Evolutionary conservation across 306 rosid species (phyloP), one percentile per base, ranked within the genome.

Genomic region (Pyrus communis): DNA sequence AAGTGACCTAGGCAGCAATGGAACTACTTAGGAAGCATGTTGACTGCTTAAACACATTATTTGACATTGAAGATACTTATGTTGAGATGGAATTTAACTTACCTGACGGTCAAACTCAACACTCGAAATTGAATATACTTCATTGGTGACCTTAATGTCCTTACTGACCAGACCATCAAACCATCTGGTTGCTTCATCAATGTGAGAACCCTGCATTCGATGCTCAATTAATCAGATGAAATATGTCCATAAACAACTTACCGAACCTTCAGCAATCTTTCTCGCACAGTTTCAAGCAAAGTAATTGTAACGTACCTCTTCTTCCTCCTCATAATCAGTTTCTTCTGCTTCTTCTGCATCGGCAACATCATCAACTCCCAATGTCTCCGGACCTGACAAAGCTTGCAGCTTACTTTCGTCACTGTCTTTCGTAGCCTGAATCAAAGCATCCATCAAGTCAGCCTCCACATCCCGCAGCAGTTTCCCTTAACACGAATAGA

Each of bases 51-150:
- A 62, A 15, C 67, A 28, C 40, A 28, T 13, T 9, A 13, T 38
- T 8, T 38, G 38, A 13, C 43, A 35, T 22, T 7, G 5, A 57
- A 38, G 31, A 35, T 21, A 61, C 17, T 17, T 21, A 6, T 30
- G 22, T 43, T 2, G 13, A 19, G 45, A 9, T 62, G 71, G 4
- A 28, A 66, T 19, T 49, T 18, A 38, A 81, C 78, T 78, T 73
- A 96, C 99, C 93, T 96, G 98, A 15, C 97, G 93, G 62, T 96
- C 93, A 87, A 89, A 96, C 58, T 91, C 98, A 81, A 91, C 96
- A 77, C 64, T 86, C 14, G 79, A 91, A 60, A 92, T 23, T 59
- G 99, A 96, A 84, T 91, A 96, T 74, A 96, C 87, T 87, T 91
- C 97, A 40, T 87, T 91, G 78, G 87, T 91, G 81, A 92, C 87